These are phyloP conservation scores for Caloboletus firmus DNA, from an alignment of 1,284 basidiomycete species.

Conservation along the genomic window DNA sequence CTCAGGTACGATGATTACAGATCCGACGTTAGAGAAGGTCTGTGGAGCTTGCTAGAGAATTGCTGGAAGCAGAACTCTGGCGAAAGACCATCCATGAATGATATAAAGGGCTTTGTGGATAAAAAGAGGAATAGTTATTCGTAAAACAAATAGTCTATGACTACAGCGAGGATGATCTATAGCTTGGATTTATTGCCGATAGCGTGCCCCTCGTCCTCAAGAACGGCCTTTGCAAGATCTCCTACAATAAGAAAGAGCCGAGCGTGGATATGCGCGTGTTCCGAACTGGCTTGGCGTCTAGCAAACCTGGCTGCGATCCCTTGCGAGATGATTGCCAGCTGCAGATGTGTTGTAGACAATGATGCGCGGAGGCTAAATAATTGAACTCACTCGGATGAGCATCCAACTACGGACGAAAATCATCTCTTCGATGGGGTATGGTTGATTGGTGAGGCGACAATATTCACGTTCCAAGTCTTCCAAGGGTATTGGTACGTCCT, in stretches of 20 bases:
- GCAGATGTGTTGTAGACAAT: slow-evolving; percentile 4
- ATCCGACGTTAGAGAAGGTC: slow-evolving; percentile 9
- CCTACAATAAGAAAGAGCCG: slow-evolving; percentile 66
- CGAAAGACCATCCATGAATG: slow-evolving; percentile 14
- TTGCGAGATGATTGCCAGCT: slow-evolving; percentile 87
- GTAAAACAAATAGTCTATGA: neutral
- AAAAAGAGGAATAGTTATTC: slow-evolving; percentile 15
- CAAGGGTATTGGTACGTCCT: slow-evolving; percentile 63
- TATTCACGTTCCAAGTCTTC: slow-evolving; percentile 78
- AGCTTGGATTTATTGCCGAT: slow-evolving; percentile 40
- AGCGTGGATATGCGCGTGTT: slow-evolving; percentile 60
- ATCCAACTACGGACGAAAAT: slow-evolving; percentile 84
- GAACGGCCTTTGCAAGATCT: slow-evolving; percentile 55
- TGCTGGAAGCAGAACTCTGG: slow-evolving; percentile 21
- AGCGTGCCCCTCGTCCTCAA: slow-evolving; percentile 52
- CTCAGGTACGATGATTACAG: slow-evolving; percentile 26
- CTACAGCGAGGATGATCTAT: slow-evolving; percentile 19
- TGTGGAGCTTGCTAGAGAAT: slow-evolving; percentile 23
- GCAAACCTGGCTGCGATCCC: slow-evolving; percentile 91
- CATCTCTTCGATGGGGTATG: slow-evolving; percentile 77
- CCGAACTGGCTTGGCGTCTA: slow-evolving; percentile 84
- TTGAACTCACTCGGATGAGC: slow-evolving; percentile 72
- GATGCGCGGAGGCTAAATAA: neutral
- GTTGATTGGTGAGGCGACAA: slow-evolving; percentile 56
- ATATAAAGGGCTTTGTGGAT: slow-evolving; percentile 19